These are phyloP conservation scores for Microdochium paspali DNA, from an alignment of 2,329 filamentous ascomycete species.

Conservation along the genomic window DNA sequence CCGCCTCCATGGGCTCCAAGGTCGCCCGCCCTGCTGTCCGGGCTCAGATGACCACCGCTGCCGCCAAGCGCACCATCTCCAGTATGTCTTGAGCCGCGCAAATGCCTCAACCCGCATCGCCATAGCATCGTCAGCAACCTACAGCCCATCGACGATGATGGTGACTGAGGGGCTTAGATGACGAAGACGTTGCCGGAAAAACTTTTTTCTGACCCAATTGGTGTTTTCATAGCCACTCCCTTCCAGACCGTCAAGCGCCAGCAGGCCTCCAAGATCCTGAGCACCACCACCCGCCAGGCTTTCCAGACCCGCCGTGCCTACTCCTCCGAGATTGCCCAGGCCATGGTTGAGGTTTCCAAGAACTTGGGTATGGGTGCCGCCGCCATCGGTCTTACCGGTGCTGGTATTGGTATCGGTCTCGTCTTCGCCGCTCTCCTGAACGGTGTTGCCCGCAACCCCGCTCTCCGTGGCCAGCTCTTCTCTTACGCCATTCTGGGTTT, in stretches of 20 bases:
- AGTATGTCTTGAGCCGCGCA: conserved; percentile 39
- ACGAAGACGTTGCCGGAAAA: conserved; percentile 1
- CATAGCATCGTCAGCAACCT: neutral
- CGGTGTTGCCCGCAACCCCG: conserved; percentile 88
- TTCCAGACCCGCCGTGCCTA: conserved; percentile 63
- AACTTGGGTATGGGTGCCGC: conserved; percentile 84
- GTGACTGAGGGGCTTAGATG: conserved; percentile 1
- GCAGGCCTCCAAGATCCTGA: conserved; percentile 57
- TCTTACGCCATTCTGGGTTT: conserved; percentile 93
- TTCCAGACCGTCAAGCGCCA: conserved; percentile 71
- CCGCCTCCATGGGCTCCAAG: conserved; percentile 68
- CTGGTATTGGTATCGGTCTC: conserved; percentile 91
- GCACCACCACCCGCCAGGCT: conserved; percentile 55
- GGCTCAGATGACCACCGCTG: conserved; percentile 48
- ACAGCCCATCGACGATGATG: conserved; percentile 1
- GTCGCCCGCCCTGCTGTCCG: conserved; percentile 68
- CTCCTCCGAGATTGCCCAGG: conserved; percentile 81
- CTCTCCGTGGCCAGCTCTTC: conserved; percentile 91
- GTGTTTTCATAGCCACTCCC: conserved; percentile 47
- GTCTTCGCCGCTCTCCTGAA: conserved; percentile 86
- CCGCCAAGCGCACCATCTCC: conserved; percentile 67
- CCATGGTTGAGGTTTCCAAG: conserved; percentile 84
- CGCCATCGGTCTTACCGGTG: conserved; percentile 86
- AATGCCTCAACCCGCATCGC: conserved; percentile 9
- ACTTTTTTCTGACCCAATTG: conserved; percentile 4